Conservation (phyloP, 495 filamentous ascomycete species). For the Lophiostoma macrostomum region DNA sequence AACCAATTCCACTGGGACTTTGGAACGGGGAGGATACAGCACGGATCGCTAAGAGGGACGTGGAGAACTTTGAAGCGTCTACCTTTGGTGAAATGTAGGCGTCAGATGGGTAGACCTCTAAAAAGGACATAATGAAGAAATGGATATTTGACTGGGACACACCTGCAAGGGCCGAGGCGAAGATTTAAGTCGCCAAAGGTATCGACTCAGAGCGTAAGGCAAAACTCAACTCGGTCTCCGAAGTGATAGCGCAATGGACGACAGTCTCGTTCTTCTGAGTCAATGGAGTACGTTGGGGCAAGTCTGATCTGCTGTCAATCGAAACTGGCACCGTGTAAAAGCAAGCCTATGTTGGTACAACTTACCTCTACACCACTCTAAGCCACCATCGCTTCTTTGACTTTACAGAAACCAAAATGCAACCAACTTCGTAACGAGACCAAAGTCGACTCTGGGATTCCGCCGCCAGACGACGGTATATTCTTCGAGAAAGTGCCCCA, state of each 20-base stretch:
- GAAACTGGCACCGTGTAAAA: slow-evolving; percentile 8
- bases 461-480: not conserved
- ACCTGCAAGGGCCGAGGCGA: no score
- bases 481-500: slow-evolving; percentile 1
- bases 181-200: not conserved
- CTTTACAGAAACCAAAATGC: not conserved
- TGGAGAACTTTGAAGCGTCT: no score
- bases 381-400: not conserved
- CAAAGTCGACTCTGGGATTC: slow-evolving; percentile 9
- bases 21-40: no score
- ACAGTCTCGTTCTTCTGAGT: not conserved
- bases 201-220: not conserved
- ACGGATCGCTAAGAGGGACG: no score
- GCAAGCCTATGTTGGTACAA: slow-evolving; percentile 1
- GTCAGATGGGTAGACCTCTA: no score
- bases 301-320: not conserved
- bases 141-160: no score
- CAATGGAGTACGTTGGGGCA: not conserved
- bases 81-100: no score
- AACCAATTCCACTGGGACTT: no score
- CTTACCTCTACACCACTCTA: slow-evolving; percentile 1
- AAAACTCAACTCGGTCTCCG: not conserved
- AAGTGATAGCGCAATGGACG: not conserved
- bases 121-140: no score
- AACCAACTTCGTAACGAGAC: not conserved